Percentiles rank a stretch among this genome's conserved stretches.
These are phyloP conservation scores for Fraxinus cuspidata DNA, from an alignment of 257 asterid species.

Conservation along the genomic window DNA sequence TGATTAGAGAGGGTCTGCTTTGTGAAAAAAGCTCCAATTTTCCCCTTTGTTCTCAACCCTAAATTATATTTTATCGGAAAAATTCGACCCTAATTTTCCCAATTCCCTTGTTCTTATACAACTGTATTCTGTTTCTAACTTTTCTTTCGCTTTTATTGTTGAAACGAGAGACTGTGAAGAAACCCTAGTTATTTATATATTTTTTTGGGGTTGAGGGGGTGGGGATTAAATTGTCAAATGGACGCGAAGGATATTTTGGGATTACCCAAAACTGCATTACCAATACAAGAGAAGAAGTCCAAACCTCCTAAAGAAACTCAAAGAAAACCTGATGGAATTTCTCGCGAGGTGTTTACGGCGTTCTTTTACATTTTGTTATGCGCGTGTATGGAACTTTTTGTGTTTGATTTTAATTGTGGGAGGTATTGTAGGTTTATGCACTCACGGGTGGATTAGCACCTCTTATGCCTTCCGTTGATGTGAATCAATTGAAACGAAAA, in stretches of 20 bases:
- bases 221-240: constrained; percentile 39
- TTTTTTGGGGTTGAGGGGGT: too few species aligned
- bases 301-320: constrained; percentile 93
- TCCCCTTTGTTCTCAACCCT: constrained; percentile 23
- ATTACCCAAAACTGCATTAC: constrained; percentile 64
- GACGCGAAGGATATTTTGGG: constrained; percentile 97
- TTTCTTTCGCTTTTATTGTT: not conserved
- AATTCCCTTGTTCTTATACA: not conserved
- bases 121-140: not conserved
- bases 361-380: not conserved
- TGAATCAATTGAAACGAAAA: constrained; percentile 70
- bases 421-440: constrained; percentile 70
- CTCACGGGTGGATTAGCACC: constrained; percentile 96
- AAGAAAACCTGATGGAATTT: constrained; percentile 96
- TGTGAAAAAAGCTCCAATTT: constrained; percentile 26
- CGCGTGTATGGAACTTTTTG: not conserved
- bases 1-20: not conserved
- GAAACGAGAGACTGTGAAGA: not conserved
- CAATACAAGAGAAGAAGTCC: constrained; percentile 72
- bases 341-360: constrained; percentile 65
- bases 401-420: constrained; percentile 18
- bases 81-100: constrained; percentile 16
- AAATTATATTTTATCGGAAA: constrained; percentile 17
- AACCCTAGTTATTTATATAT: constrained; percentile 19
- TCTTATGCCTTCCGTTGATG: constrained; percentile 80